Percentiles rank a stretch among this genome's conserved stretches.
phyloP scores from a whole-genome alignment of 2,329 filamentous ascomycete genomes.

The Xylariaceae sp. region DNA sequence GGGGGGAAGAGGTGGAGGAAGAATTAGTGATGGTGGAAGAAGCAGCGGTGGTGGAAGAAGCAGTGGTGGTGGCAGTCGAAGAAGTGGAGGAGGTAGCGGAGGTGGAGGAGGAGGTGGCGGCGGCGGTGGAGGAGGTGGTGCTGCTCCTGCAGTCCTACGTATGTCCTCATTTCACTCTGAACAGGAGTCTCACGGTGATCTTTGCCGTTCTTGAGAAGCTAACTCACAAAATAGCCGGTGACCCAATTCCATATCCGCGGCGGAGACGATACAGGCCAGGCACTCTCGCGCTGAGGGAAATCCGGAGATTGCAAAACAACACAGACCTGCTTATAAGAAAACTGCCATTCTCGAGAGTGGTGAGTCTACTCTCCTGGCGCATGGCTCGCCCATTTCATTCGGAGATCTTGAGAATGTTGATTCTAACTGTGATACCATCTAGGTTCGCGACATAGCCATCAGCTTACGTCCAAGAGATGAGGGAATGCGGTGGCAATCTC shows the following conservation, averaged over 20 bases:
- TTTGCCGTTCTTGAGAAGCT: conserved; percentile 10
- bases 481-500: conserved; percentile 90
- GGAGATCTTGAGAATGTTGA: background rate
- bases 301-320: conserved; percentile 81
- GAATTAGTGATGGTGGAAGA: conserved; percentile 5
- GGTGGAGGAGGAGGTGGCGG: conserved; percentile 21
- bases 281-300: conserved; percentile 85
- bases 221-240: conserved; percentile 55
- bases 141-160: conserved; percentile 28
- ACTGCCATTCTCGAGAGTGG: conserved; percentile 74
- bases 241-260: conserved; percentile 61
- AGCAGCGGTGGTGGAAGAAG: conserved; percentile 1
- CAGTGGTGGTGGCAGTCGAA: conserved; percentile 13
- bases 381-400: background rate
- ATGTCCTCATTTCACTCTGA: conserved; percentile 30
- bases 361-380: conserved; percentile 34
- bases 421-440: conserved; percentile 3
- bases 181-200: background rate
- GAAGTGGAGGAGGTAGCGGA: conserved; percentile 3
- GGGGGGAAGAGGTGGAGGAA: conserved; percentile 5
- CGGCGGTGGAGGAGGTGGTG: conserved; percentile 13
- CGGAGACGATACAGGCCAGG: conserved; percentile 69
- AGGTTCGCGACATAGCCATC: conserved; percentile 70
- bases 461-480: conserved; percentile 57
- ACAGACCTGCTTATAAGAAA: conserved; percentile 83